Conservation (phyloP, 2,329 filamentous ascomycete genomes). For the Knufia petricola region DNA sequence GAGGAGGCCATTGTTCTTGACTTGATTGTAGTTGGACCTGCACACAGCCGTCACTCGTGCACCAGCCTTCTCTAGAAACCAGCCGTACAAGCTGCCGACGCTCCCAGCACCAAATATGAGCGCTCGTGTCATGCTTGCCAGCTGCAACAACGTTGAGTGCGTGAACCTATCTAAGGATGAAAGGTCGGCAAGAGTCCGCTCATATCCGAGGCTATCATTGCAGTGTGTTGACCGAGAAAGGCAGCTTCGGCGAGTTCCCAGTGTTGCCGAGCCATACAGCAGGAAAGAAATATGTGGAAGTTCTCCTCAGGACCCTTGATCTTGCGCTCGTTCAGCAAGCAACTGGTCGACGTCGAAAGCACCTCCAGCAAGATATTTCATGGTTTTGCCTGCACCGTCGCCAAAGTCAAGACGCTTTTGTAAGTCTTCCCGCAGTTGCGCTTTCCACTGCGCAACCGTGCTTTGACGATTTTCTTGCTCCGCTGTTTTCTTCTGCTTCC, state of each 20-base stretch:
- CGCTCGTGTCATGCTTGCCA: slow-evolving; percentile 7
- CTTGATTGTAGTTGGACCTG: slow-evolving; percentile 25
- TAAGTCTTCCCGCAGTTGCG: slow-evolving; percentile 62
- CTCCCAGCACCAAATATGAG: slow-evolving; percentile 23
- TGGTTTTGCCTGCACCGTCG: slow-evolving; percentile 49
- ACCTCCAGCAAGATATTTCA: slow-evolving; percentile 73
- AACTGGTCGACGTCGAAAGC: slow-evolving; percentile 70
- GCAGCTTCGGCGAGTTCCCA: background rate
- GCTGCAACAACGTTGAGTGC: no score
- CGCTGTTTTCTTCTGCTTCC: slow-evolving; percentile 61
- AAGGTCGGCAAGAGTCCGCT: background rate
- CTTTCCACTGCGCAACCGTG: slow-evolving; percentile 60
- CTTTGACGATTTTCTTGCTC: slow-evolving; percentile 46
- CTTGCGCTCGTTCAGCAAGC: slow-evolving; percentile 46
- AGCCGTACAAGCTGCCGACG: slow-evolving; percentile 24
- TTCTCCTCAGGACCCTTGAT: background rate
- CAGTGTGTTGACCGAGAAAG: background rate
- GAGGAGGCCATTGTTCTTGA: slow-evolving; percentile 19
- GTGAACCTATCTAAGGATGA: no score
- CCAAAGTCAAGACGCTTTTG: slow-evolving; percentile 70
- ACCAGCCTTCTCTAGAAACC: slow-evolving; percentile 21
- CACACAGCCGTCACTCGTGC: slow-evolving; percentile 24
- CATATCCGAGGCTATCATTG: background rate
- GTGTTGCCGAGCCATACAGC: background rate
- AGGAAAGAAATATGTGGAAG: no score